Conservation (phyloP, 73 alveolate genomes). For the Paramecium primaurelia region DNA sequence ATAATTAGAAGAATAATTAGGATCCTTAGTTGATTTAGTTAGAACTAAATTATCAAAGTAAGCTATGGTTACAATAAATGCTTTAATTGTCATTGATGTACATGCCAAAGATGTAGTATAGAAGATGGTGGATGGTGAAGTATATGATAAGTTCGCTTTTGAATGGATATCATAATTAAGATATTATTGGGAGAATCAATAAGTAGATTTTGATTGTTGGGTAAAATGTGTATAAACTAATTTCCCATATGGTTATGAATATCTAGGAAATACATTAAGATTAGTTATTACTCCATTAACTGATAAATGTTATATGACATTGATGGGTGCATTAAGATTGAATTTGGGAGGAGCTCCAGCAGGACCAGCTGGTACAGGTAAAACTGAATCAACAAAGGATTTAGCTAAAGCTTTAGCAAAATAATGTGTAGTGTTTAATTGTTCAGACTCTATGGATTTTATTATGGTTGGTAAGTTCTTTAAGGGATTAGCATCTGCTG, state of each 20-base stretch:
- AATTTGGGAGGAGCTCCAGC: constrained; percentile 99
- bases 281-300: constrained; percentile 99
- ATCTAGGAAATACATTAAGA: constrained; percentile 98
- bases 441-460: constrained; percentile 86
- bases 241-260: constrained; percentile 99
- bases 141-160: constrained; percentile 87
- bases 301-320: constrained; percentile 98
- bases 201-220: constrained; percentile 87
- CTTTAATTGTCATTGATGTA: constrained; percentile 99
- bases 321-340: constrained; percentile 97
- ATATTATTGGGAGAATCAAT: constrained; percentile 97
- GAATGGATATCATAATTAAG: constrained; percentile 99
- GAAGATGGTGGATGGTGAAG: constrained; percentile 86
- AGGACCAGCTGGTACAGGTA: constrained; percentile 99
- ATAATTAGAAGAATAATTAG: constrained; percentile 75
- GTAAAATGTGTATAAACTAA: constrained; percentile 97
- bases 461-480: constrained; percentile 99
- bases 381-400: constrained; percentile 99
- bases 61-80: constrained; percentile 91
- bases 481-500: constrained; percentile 98
- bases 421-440: constrained; percentile 99
- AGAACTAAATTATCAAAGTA: constrained; percentile 93
- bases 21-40: constrained; percentile 94
- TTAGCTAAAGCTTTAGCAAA: constrained; percentile 98
- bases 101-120: constrained; percentile 99